Evolutionary conservation across 164 flowering plant species (phyloP).

Genomic region (Piper betle): DNA sequence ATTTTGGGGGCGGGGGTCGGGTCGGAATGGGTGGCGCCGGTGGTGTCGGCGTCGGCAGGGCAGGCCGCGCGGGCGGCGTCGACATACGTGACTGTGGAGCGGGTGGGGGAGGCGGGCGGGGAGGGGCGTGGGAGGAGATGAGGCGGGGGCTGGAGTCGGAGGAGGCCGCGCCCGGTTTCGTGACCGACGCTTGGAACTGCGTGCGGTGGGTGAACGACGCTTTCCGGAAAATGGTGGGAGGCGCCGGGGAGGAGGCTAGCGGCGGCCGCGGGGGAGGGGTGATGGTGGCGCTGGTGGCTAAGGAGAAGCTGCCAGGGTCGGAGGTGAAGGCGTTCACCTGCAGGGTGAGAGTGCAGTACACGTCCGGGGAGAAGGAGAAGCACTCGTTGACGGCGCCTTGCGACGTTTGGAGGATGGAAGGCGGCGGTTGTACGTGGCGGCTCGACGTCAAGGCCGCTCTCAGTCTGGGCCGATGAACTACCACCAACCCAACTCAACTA

Average conservation of each 20-base stretch:
- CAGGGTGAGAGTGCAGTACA: conserved; percentile 52
- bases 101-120: conserved; percentile 9
- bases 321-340: conserved; percentile 40
- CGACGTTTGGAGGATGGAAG: conserved; percentile 69
- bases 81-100: conserved; percentile 60
- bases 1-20: neutral
- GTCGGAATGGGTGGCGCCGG: neutral
- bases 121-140: conserved; percentile 41
- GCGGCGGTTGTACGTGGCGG: conserved; percentile 86
- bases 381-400: conserved; percentile 45
- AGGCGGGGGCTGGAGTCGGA: conserved; percentile 27
- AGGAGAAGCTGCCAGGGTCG: conserved; percentile 18
- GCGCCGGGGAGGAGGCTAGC: neutral
- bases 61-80: conserved; percentile 23
- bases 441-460: conserved; percentile 75
- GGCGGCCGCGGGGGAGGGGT: conserved; percentile 8
- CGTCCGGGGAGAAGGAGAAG: conserved; percentile 22
- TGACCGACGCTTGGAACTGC: conserved; percentile 43
- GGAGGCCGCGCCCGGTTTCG: conserved; percentile 79
- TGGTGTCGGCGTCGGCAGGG: conserved; percentile 6
- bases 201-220: conserved; percentile 67
- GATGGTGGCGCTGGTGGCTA: conserved; percentile 39
- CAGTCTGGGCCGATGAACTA: conserved; percentile 39
- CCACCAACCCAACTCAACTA: no score
- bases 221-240: conserved; percentile 34